Evolutionary conservation across 306 rosid species (phyloP).

Genomic region (Luffa acutangula): DNA sequence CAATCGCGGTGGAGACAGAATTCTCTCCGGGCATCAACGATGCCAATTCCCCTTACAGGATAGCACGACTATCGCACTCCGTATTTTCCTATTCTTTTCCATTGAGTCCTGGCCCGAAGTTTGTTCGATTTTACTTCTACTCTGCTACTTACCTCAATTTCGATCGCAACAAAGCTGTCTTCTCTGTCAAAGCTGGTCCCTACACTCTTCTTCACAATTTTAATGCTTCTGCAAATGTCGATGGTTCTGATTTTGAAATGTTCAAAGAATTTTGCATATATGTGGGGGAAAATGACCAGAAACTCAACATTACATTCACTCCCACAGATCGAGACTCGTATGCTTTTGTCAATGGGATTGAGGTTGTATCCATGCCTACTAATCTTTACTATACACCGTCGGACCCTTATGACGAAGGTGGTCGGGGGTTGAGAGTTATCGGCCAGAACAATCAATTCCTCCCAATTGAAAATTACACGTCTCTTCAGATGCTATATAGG

Average conservation of each 20-base stretch:
- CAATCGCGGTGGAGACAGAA: too few species aligned
- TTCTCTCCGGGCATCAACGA: too few species aligned
- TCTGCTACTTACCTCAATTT: not conserved
- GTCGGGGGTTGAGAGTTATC: not conserved
- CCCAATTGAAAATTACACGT: not conserved
- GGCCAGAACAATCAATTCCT: not conserved
- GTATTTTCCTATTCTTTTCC: not conserved
- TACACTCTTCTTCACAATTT: slow-evolving; percentile 10
- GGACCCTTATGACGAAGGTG: not conserved
- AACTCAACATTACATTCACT: slow-evolving; percentile 8
- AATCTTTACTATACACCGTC: slow-evolving; percentile 4
- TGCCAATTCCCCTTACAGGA: not conserved
- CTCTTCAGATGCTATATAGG: slow-evolving; percentile 10
- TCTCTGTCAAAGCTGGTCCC: not conserved
- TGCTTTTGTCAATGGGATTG: slow-evolving; percentile 16
- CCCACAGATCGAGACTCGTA: slow-evolving; percentile 3
- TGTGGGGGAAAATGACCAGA: not conserved
- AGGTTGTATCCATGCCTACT: slow-evolving; percentile 10
- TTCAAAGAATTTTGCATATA: not conserved
- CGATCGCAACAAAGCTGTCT: not conserved
- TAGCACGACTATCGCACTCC: not conserved
- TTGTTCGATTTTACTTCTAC: slow-evolving; percentile 4
- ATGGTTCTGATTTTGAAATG: too few species aligned
- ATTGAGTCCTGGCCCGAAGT: slow-evolving; percentile 5
- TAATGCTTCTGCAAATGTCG: not conserved